Conservation (phyloP, 2,329 filamentous ascomycete species). For the Hortaea sp. region DNA sequence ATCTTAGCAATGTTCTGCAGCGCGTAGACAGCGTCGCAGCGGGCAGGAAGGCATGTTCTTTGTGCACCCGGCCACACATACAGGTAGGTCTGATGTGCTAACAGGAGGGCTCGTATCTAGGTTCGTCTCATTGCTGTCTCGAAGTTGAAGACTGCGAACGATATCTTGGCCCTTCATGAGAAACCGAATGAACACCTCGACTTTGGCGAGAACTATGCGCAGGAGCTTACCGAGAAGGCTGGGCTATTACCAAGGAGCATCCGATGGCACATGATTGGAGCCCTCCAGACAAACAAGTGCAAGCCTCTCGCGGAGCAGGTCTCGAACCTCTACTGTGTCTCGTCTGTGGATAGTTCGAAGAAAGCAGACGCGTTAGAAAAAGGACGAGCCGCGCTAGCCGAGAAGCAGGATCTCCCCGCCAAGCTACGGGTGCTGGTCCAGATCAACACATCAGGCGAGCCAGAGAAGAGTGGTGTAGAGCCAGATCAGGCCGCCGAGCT, state of each 20-base stretch:
- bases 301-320: conserved; percentile 72
- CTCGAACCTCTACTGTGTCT: conserved; percentile 82
- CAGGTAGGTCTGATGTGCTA: too few species aligned
- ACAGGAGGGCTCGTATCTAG: conserved; percentile 16
- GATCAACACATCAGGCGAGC: conserved; percentile 89
- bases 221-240: conserved; percentile 78
- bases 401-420: conserved; percentile 24
- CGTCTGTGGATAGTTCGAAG: conserved; percentile 77
- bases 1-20: conserved; percentile 31
- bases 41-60: conserved; percentile 9
- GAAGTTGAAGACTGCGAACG: conserved; percentile 87
- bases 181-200: conserved; percentile 44
- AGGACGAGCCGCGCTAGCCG: conserved; percentile 53
- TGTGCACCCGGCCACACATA: not conserved
- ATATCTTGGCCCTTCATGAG: conserved; percentile 75
- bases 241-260: conserved; percentile 65
- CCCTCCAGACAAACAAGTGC: conserved; percentile 88
- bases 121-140: conserved; percentile 88
- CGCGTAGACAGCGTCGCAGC: conserved; percentile 29
- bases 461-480: conserved; percentile 69
- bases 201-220: conserved; percentile 89
- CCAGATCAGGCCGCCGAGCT: conserved; percentile 54
- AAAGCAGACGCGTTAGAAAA: conserved; percentile 78
- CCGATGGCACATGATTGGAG: conserved; percentile 94
- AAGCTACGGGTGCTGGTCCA: conserved; percentile 73